Conservation (phyloP, 805 yeast genomes). For the Nakazawaea sp. region DNA sequence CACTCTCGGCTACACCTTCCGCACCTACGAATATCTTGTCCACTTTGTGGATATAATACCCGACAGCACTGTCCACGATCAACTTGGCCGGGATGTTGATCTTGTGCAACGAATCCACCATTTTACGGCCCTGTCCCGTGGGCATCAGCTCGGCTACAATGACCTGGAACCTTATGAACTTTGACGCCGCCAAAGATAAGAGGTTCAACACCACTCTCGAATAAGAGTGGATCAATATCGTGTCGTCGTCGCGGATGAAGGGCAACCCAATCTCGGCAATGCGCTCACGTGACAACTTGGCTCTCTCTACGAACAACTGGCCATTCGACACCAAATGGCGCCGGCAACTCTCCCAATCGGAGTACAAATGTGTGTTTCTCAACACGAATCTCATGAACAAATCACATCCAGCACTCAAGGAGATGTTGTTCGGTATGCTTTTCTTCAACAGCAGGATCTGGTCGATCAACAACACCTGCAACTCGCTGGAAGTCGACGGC, state of each 20-base stretch:
- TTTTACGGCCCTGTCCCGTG: conserved; percentile 61
- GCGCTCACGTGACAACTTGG: conserved; percentile 80
- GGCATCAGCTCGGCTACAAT: conserved; percentile 93
- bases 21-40: conserved; percentile 96
- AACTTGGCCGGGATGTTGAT: conserved; percentile 81
- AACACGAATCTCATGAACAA: conserved; percentile 89
- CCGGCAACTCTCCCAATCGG: conserved; percentile 94
- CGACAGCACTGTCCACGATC: conserved; percentile 91
- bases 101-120: conserved; percentile 61
- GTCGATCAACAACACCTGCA: conserved; percentile 71
- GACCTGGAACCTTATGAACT: conserved; percentile 78
- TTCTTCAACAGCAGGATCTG: conserved; percentile 71
- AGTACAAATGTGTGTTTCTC: conserved; percentile 76
- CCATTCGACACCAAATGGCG: conserved; percentile 90
- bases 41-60: conserved; percentile 82
- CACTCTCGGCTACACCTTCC: conserved; percentile 98
- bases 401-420: conserved; percentile 96
- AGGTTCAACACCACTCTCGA: conserved; percentile 85
- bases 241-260: conserved; percentile 90
- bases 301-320: conserved; percentile 82
- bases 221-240: conserved; percentile 80
- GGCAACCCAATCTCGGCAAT: conserved; percentile 85
- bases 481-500: conserved; percentile 91
- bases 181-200: conserved; percentile 68
- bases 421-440: conserved; percentile 84